Base-by-base conservation (phyloP, 2,329 filamentous ascomycete genomes). In the Ceratocystis huliohia region DNA sequence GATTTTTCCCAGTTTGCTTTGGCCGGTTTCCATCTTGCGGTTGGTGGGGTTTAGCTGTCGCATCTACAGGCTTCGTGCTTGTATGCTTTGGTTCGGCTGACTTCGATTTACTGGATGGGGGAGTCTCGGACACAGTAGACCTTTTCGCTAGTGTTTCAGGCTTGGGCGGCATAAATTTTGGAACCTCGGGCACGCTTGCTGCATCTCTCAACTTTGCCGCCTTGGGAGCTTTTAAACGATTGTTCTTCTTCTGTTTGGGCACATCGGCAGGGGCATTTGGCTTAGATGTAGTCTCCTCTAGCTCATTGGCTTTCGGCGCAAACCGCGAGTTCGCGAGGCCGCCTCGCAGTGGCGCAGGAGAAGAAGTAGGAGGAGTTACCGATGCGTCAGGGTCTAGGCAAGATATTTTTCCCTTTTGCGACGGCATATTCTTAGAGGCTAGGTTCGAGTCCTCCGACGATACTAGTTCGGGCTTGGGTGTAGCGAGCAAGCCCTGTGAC, bases 301-400 rank as follows among this genome's bases (percentile, higher is more conserved):
- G 68, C 20, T 65, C 66, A 6, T 68, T 59, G 50, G 68, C 63
- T 44, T 69, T 69, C 2, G 68, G 69, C 8, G 65, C 65, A 56
- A 62, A 66, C 17, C 65, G 65, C 15, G 65, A 66, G 59, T 57
- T 63, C n/a, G 65, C 65, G 4, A 66, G 65, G 28, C 65, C 65
- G 17, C 33, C 41, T 25, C 59, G 59, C 2, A 22, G 37, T 3
- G 66, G 64, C 20, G 64, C 37, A 20, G 69, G 64, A n/a, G 61
- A 44, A 6, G 66, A 10, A 5, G 61, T 56, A 3, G 69, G 63
- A 13, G 68, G 68, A 10, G 69, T 37, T 8, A 68, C 41, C 20
- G 48, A 50, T 44, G 20, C 44, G 7, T 6, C 25, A 33, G 46
- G 33, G n/a, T 65, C 61, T 30, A n/a, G 45, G 17, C 46, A 25